phyloP scores from a whole-genome alignment of 225 moss, liverwort and hornwort species.

The Pseudisothecium myosuroides region DNA sequence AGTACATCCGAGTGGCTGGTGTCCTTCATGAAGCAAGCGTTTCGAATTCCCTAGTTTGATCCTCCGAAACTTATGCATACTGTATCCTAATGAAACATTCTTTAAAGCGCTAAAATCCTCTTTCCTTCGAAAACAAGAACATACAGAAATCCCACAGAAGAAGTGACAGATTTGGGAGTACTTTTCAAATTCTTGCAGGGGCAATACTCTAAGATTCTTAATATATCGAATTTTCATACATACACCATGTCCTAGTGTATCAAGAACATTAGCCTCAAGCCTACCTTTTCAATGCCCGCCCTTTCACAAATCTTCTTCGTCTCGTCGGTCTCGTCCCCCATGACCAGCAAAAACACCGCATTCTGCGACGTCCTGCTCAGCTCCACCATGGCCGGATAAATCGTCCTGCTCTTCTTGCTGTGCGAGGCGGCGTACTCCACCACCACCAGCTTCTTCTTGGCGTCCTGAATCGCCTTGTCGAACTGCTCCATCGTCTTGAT shows the following conservation, averaged over 20 bases:
- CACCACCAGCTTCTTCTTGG: constrained; percentile 75
- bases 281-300: constrained; percentile 54
- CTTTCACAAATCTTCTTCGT: constrained; percentile 58
- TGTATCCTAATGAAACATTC: background rate
- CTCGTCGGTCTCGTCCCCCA: constrained; percentile 77
- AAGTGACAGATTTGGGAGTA: background rate
- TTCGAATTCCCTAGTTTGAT: background rate
- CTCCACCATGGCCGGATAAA: constrained; percentile 96
- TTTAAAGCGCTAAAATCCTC: no score
- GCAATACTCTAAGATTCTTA: background rate
- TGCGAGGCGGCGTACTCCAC: constrained; percentile 81
- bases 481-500: constrained; percentile 53
- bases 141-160: background rate
- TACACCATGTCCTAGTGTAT: no score
- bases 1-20: background rate
- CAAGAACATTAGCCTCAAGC: background rate
- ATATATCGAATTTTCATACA: background rate
- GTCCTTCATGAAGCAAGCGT: background rate
- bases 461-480: constrained; percentile 53
- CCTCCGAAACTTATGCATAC: background rate
- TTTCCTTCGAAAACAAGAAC: background rate
- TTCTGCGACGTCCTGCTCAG: constrained; percentile 68
- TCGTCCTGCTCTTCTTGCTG: constrained; percentile 49
- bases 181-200: background rate
- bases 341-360: constrained; percentile 74